These are phyloP conservation scores for Fistulinella prunicolor DNA, from an alignment of 768 basidiomycete species.

Conservation along the genomic window DNA sequence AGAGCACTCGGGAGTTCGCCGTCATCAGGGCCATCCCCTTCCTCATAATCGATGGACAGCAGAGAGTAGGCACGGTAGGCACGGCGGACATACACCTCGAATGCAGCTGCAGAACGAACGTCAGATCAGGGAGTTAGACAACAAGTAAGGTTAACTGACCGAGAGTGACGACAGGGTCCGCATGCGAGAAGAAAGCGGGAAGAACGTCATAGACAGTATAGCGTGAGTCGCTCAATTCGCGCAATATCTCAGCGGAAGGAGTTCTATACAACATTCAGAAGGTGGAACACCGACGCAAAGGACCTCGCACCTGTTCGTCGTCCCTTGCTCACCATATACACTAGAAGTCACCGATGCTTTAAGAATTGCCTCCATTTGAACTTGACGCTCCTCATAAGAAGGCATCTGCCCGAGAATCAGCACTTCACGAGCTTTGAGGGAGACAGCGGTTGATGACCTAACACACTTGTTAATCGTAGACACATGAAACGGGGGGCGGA, in stretches of 20 bases:
- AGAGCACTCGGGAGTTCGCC: conserved; percentile 78
- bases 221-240: conserved; percentile 92
- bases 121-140: not conserved
- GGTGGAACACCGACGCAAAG: not conserved
- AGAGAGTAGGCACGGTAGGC: conserved; percentile 93
- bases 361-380: conserved; percentile 93
- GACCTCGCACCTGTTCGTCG: conserved; percentile 50
- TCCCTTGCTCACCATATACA: conserved; percentile 83
- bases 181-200: conserved; percentile 89
- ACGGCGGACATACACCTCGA: conserved; percentile 94
- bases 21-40: conserved; percentile 81
- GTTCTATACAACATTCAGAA: conserved; percentile 43
- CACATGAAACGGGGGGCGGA: conserved; percentile 6
- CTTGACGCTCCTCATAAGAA: conserved; percentile 89
- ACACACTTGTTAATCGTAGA: conserved; percentile 3
- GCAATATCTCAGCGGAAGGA: conserved; percentile 82
- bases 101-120: conserved; percentile 59
- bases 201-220: conserved; percentile 98
- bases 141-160: conserved; percentile 45
- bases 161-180: conserved; percentile 79
- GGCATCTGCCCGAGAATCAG: conserved; percentile 96
- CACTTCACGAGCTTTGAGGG: conserved; percentile 95
- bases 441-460: conserved; percentile 87
- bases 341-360: conserved; percentile 83
- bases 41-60: conserved; percentile 91